These are phyloP conservation scores for Wickerhamiella dianesei DNA, from an alignment of 805 yeast genomes.

Conservation along the genomic window DNA sequence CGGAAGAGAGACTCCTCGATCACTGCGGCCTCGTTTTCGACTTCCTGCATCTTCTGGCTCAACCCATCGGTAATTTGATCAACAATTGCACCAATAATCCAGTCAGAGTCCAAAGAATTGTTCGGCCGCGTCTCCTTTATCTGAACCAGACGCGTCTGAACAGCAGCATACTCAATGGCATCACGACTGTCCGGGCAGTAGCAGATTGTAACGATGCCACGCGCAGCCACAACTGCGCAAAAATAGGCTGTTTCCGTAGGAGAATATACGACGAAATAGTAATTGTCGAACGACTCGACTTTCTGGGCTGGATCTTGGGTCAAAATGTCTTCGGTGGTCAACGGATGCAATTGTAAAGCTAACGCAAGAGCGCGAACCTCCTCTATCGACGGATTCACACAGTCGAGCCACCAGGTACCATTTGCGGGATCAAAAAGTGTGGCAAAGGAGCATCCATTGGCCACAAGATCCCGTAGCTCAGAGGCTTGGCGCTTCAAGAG, in stretches of 20 bases:
- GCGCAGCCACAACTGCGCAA: not conserved
- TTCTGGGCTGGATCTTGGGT: slow-evolving; percentile 1
- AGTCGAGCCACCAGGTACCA: slow-evolving; percentile 6
- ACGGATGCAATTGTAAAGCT: slow-evolving; percentile 1
- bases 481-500: not conserved
- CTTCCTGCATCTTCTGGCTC: not conserved
- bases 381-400: not conserved
- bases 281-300: slow-evolving; percentile 2
- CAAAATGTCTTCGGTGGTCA: slow-evolving; percentile 3
- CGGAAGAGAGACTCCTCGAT: slow-evolving; percentile 4
- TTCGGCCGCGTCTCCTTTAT: not conserved
- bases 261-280: slow-evolving; percentile 1
- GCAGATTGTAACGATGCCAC: slow-evolving; percentile 1
- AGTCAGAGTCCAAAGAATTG: not conserved
- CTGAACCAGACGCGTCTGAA: not conserved
- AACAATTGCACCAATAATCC: slow-evolving; percentile 3
- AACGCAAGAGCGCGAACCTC: slow-evolving; percentile 1
- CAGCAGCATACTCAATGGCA: not conserved
- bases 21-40: slow-evolving; percentile 2
- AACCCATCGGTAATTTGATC: slow-evolving; percentile 3
- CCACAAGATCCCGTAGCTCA: not conserved
- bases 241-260: not conserved
- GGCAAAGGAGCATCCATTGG: not conserved
- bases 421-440: not conserved
- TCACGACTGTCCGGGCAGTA: not conserved